Conservation (phyloP, 345 rosid genomes). For the Brassica nigra region DNA sequence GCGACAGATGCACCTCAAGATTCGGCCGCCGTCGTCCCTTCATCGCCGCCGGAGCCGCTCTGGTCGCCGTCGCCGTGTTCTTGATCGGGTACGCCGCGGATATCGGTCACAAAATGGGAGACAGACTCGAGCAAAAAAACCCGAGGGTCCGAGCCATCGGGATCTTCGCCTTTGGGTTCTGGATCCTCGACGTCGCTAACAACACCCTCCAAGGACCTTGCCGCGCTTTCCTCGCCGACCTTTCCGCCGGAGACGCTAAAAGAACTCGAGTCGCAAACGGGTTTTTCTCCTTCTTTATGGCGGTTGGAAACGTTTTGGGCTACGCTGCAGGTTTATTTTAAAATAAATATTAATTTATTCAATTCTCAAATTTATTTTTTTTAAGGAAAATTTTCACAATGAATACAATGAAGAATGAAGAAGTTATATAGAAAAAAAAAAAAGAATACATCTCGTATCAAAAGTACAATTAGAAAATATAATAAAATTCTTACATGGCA, state of each 20-base stretch:
- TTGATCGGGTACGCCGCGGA: background rate
- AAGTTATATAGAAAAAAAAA: too few species aligned
- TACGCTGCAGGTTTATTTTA: background rate
- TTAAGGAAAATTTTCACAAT: too few species aligned
- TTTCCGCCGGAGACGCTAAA: background rate
- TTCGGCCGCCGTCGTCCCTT: background rate
- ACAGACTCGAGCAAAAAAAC: background rate
- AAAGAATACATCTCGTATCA: background rate
- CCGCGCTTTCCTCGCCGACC: background rate
- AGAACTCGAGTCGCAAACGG: background rate
- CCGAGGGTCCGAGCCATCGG: background rate
- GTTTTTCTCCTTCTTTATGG: background rate
- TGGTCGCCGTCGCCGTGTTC: background rate
- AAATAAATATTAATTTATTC: too few species aligned
- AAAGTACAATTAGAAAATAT: background rate
- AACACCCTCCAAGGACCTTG: background rate
- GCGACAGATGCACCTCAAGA: background rate
- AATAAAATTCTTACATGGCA: background rate
- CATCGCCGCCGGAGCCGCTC: background rate
- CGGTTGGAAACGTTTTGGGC: background rate
- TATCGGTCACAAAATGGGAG: background rate
- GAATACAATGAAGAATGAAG: too few species aligned
- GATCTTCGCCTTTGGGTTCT: background rate
- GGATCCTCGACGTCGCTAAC: background rate
- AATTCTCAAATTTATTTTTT: too few species aligned